Percentiles rank a stretch among this genome's conserved stretches.
phyloP scores from a whole-genome alignment of 2,329 filamentous ascomycete species.

The Aspergillus jensenii region DNA sequence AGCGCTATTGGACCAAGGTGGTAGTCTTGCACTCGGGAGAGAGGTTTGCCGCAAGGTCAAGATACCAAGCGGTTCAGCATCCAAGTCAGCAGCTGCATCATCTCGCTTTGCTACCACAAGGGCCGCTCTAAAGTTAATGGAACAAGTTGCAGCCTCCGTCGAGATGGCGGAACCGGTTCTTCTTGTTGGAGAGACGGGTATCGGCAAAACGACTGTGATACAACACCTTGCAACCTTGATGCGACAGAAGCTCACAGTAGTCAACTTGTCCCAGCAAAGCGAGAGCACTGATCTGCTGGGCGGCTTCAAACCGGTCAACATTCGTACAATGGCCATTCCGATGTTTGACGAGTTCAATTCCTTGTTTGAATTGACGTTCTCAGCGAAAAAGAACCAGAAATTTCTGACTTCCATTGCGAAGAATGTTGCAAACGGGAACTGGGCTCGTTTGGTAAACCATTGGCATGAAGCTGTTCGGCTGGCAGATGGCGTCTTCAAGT shows the following conservation, averaged over 20 bases:
- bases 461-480: slow-evolving; percentile 89
- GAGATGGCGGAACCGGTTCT: slow-evolving; percentile 84
- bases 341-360: slow-evolving; percentile 93
- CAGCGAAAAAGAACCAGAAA: slow-evolving; percentile 78
- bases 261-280: slow-evolving; percentile 97
- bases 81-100: slow-evolving; percentile 37
- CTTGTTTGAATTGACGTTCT: slow-evolving; percentile 84
- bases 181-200: slow-evolving; percentile 97
- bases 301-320: slow-evolving; percentile 93
- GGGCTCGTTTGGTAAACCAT: slow-evolving; percentile 79
- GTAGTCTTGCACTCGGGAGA: slow-evolving; percentile 64
- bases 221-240: slow-evolving; percentile 85
- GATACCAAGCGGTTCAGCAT: slow-evolving; percentile 46
- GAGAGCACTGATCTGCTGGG: slow-evolving; percentile 94
- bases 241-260: slow-evolving; percentile 82
- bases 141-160: slow-evolving; percentile 82
- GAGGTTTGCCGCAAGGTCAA: slow-evolving; percentile 60
- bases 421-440: slow-evolving; percentile 77
- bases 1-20: slow-evolving; percentile 61
- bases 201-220: slow-evolving; percentile 94
- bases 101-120: slow-evolving; percentile 79
- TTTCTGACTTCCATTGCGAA: slow-evolving; percentile 81
- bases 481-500: slow-evolving; percentile 68
- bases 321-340: slow-evolving; percentile 81
- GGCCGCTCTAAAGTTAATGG: slow-evolving; percentile 79